These are phyloP conservation scores for Colletotrichum gigasporum DNA, from an alignment of 2,329 filamentous ascomycete genomes.

Conservation along the genomic window DNA sequence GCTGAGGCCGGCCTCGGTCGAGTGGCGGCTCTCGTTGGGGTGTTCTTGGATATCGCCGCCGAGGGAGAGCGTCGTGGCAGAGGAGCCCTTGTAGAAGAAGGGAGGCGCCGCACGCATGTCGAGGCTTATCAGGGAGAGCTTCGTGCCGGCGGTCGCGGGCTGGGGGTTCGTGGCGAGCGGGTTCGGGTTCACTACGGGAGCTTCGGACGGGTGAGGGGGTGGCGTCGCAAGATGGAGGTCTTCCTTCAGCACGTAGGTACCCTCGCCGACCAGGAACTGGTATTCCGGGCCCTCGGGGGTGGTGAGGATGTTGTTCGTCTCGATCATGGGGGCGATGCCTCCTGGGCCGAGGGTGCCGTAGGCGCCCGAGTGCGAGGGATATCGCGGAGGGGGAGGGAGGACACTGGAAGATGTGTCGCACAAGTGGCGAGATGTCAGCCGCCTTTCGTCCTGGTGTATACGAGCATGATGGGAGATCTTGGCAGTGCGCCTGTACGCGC, in stretches of 20 bases:
- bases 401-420: conserved; percentile 62
- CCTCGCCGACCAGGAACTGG: conserved; percentile 93
- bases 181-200: conserved; percentile 86
- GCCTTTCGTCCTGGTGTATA: not conserved
- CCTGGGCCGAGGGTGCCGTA: conserved; percentile 76
- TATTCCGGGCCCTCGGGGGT: conserved; percentile 85
- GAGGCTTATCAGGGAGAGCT: conserved; percentile 79
- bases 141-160: conserved; percentile 86
- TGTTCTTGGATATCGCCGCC: conserved; percentile 68
- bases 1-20: conserved; percentile 66
- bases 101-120: conserved; percentile 67
- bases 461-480: not conserved
- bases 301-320: conserved; percentile 90
- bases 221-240: conserved; percentile 93
- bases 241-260: conserved; percentile 92
- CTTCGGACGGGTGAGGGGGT: conserved; percentile 94
- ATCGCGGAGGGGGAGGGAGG: conserved; percentile 86
- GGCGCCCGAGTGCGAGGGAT: conserved; percentile 77
- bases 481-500: not conserved
- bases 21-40: conserved; percentile 67
- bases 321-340: conserved; percentile 80
- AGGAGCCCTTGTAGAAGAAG: conserved; percentile 63
- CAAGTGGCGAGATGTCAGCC: conserved; percentile 5
- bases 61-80: conserved; percentile 58
- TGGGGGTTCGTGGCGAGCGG: conserved; percentile 86